Evolutionary conservation across 108 stramenopile genomes (phyloP).

Genomic region (Fragilariopsis cylindrus): DNA sequence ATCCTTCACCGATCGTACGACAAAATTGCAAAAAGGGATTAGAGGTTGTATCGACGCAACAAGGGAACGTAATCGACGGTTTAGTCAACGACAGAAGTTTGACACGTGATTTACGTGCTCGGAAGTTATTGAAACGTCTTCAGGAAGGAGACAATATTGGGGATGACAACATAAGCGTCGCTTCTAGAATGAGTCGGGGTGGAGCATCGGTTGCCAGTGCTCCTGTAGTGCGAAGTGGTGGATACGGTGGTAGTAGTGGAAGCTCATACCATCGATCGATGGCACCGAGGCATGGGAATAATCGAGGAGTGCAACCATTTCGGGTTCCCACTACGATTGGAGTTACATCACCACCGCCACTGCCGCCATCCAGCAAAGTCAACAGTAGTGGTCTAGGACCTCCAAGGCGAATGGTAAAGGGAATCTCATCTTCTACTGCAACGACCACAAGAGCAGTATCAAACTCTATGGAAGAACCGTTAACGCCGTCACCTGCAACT

Average conservation of each 20-base stretch:
- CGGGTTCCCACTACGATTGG: slow-evolving; percentile 35
- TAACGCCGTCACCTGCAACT: not conserved
- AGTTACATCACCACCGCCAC: slow-evolving; percentile 11
- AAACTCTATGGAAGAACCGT: not conserved
- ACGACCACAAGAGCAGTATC: not conserved
- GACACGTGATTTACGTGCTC: slow-evolving; percentile 47
- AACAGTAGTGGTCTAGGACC: slow-evolving; percentile 27
- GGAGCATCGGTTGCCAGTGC: slow-evolving; percentile 31
- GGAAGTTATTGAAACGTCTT: slow-evolving; percentile 54
- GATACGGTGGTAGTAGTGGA: not conserved
- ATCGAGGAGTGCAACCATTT: not conserved
- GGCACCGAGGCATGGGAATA: too few relatives aligned
- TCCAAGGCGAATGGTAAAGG: slow-evolving; percentile 22
- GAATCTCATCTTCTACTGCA: not conserved
- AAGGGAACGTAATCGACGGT: slow-evolving; percentile 57
- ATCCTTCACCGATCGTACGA: slow-evolving; percentile 69
- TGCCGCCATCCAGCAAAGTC: not conserved
- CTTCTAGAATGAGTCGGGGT: slow-evolving; percentile 32
- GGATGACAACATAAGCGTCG: slow-evolving; percentile 40
- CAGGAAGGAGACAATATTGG: slow-evolving; percentile 29
- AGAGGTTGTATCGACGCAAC: slow-evolving; percentile 44
- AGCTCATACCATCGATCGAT: not conserved
- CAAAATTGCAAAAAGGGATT: slow-evolving; percentile 58
- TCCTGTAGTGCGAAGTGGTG: not conserved
- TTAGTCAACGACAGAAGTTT: slow-evolving; percentile 42